These are phyloP conservation scores for Leccinum huronense DNA, from an alignment of 1,284 basidiomycete species.

Conservation along the genomic window DNA sequence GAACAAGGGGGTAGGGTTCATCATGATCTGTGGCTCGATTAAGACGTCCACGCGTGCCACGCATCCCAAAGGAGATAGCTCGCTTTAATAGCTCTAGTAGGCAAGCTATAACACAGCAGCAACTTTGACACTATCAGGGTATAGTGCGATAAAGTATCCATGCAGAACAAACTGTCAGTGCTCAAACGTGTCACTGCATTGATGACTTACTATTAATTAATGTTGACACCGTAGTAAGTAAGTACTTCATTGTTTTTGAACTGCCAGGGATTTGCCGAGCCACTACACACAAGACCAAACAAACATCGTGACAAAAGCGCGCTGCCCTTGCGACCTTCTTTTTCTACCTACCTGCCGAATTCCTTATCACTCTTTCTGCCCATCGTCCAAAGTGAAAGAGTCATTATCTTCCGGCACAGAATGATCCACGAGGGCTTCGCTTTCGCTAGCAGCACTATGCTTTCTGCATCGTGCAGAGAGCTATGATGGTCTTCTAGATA, in stretches of 20 bases:
- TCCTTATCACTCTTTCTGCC: conserved; percentile 36
- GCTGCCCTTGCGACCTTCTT: no score
- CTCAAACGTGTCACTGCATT: background rate
- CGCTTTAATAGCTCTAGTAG: background rate
- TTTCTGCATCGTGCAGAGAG: conserved; percentile 24
- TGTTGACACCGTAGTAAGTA: background rate
- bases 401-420: conserved; percentile 35
- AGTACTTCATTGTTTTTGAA: background rate
- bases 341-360: conserved; percentile 16
- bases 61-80: conserved; percentile 12
- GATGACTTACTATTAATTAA: background rate
- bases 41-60: background rate
- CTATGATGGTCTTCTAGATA: conserved; percentile 44
- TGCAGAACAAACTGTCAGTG: background rate
- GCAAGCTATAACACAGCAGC: background rate
- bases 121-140: background rate
- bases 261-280: conserved; percentile 10
- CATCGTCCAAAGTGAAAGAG: conserved; percentile 23
- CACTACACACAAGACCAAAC: conserved; percentile 25
- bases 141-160: conserved; percentile 2
- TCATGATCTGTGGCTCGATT: background rate
- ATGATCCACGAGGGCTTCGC: conserved; percentile 33
- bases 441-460: conserved; percentile 44
- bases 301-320: background rate
- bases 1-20: background rate